Evolutionary conservation across 768 basidiomycete genomes (phyloP), one percentile per base, ranked within the genome.

Genomic region (Goffeauzyma gilvescens): DNA sequence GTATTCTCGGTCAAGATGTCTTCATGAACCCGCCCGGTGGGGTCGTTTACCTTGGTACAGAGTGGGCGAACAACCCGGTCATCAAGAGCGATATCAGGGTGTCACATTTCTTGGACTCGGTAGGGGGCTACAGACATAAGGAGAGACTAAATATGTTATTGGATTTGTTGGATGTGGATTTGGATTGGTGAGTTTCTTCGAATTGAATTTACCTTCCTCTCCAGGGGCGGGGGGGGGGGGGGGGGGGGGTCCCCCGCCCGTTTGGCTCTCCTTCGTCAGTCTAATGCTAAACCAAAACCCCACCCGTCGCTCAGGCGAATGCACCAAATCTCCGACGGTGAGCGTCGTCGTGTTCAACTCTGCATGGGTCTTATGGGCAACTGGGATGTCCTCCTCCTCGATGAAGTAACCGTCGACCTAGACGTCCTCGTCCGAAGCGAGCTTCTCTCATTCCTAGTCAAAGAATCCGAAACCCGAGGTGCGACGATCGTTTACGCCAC

Each of bases 61-160:
- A 96, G 66, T 95, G 90, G 86, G 87, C 87, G 0, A 82, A 82
- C 76, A 96, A 98, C 64, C 86, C 89, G 1, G 90, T 95, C 44
- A 89, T 96, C 10, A 74, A 89, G 24, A 70, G 81, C 7, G 93
- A 96, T 62, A 89, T 96, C 48, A 68, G 77, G 24, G 93, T 98
- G 3, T 76, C 81, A n/a, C 70, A 75, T 36, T 98, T 98, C 64
- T 69, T 98, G n/a, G 84, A 98, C 61, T 89, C 85, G 14, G 84
- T 98, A 4, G 93, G 93, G 12, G 93, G 93, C 0, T 95, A 93
- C 60, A 71, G 86, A 41, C 74, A 95, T 66, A 90, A 90, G 61
- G 79, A 77, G 52, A 72, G 87, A 23, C 71, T 90, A 31, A 84
- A 98, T 60, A 65, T 57, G 6, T 71, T 98, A 3, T 75, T 98